Conservation (phyloP, 352 stramenopile species). For the Ophiocytium majus region DNA sequence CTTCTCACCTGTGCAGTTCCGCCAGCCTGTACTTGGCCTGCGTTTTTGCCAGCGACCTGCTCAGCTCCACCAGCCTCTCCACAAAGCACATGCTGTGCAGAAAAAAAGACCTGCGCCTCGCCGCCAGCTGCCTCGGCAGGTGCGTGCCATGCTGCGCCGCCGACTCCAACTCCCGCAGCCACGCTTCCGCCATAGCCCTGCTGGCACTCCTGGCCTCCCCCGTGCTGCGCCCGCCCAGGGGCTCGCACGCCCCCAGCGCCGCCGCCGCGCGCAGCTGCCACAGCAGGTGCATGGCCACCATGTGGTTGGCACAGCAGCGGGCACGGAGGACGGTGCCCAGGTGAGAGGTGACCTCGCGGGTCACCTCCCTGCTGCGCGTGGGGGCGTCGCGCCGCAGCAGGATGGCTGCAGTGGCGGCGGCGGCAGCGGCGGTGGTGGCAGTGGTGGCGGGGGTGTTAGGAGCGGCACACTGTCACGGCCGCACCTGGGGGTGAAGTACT, state of each 20-base stretch:
- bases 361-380: constrained; percentile 8
- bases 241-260: not conserved
- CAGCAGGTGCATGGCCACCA: constrained; percentile 43
- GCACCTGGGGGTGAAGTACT: too few relatives aligned
- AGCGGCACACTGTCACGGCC: too few relatives aligned
- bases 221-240: not conserved
- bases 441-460: too few relatives aligned
- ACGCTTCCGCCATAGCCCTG: not conserved
- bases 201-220: not conserved
- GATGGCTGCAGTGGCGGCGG: not conserved
- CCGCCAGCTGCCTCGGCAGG: constrained; percentile 38
- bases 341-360: not conserved
- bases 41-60: not conserved
- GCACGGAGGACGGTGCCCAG: not conserved
- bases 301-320: constrained; percentile 35
- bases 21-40: not conserved
- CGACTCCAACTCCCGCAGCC: constrained; percentile 30
- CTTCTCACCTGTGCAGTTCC: constrained; percentile 12
- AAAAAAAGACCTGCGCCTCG: constrained; percentile 36
- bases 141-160: constrained; percentile 30
- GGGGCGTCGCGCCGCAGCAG: constrained; percentile 16
- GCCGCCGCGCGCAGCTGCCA: constrained; percentile 48
- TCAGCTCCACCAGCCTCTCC: constrained; percentile 48
- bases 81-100: constrained; percentile 48
- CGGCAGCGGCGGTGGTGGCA: too few relatives aligned